Conservation (phyloP, 495 filamentous ascomycete species). For the Rusavskia elegans region DNA sequence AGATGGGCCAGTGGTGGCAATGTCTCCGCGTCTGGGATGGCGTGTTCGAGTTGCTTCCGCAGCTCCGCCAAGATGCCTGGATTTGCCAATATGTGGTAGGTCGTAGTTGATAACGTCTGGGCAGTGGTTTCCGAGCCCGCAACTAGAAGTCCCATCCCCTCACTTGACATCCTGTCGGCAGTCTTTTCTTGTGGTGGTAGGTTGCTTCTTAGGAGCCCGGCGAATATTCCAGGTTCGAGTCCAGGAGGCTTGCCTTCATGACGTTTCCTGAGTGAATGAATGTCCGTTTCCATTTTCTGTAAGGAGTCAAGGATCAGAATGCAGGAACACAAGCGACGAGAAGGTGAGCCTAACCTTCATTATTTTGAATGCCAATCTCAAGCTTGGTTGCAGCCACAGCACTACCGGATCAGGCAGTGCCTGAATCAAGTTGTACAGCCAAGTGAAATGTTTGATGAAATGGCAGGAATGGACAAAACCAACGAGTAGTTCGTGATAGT, state of each 20-base stretch:
- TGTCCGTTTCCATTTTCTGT: background rate
- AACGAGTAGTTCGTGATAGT: background rate
- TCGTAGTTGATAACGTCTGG: slow-evolving; percentile 14
- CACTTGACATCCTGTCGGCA: slow-evolving; percentile 10
- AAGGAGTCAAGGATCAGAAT: background rate
- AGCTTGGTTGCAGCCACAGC: background rate
- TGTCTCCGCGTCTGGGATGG: slow-evolving; percentile 9
- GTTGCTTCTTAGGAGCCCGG: background rate
- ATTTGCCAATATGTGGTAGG: slow-evolving; percentile 18
- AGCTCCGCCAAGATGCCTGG: slow-evolving; percentile 14
- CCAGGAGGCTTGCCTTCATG: background rate
- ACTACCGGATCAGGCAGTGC: background rate
- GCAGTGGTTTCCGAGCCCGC: slow-evolving; percentile 24
- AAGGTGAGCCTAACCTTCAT: background rate
- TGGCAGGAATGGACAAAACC: background rate
- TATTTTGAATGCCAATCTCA: background rate
- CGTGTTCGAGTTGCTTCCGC: slow-evolving; percentile 14
- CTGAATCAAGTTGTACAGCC: background rate
- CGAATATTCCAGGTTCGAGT: background rate
- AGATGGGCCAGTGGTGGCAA: slow-evolving; percentile 16
- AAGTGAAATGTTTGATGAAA: background rate
- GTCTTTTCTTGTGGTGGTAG: slow-evolving; percentile 18
- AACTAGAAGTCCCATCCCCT: slow-evolving; percentile 15
- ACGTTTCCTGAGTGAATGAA: background rate
- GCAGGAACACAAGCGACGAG: background rate